Evolutionary conservation across 805 yeast genomes (phyloP), one percentile per base, ranked within the genome.

Genomic region (Pichia scutulata): DNA sequence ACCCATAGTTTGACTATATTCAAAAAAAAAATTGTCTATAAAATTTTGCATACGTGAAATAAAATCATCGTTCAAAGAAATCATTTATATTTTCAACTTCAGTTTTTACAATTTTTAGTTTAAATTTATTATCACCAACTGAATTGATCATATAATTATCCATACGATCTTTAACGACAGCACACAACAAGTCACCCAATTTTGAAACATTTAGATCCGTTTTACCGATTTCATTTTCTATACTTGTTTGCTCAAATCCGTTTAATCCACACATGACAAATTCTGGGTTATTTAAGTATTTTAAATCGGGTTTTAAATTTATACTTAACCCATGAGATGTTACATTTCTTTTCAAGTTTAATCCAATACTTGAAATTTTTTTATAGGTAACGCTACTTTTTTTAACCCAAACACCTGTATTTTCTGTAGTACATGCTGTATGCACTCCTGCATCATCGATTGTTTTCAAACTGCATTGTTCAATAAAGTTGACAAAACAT

Each of bases 301-400:
- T 73, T 42, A 89, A 72, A 59, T 89, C 89, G 0, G 96, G 89
- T 30, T 61, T 54, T 2, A 86, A 82, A 62, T 93, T 93, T 42
- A 93, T 75, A 1, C 92, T 87, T 16, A 92, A 73, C 0, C 99
- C 99, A 68, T 90, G 96, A 0, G 93, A 81, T 0, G 97, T 88
- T 30, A 93, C 76, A 13, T 86, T 81, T 51, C 97, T 70, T 54
- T 89, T 83, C 7, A 92, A 82, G 60, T 89, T 89, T 47, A 92
- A 81, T 0, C 99, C 99, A 5, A 95, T 78, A 23, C 97, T 86
- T 1, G 96, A 90, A 30, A 93, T 84, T 64, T 93, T 90, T 28
- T 68, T 60, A 33, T 4, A 33, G 14, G 69, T 67, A 42, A 66
- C 63, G 0, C 36, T 23, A 7, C 45, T 43, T 18, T 52, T 37